phyloP scores from a whole-genome alignment of 1,284 basidiomycete genomes.

The Apiotrichum akiyoshidainum region DNA sequence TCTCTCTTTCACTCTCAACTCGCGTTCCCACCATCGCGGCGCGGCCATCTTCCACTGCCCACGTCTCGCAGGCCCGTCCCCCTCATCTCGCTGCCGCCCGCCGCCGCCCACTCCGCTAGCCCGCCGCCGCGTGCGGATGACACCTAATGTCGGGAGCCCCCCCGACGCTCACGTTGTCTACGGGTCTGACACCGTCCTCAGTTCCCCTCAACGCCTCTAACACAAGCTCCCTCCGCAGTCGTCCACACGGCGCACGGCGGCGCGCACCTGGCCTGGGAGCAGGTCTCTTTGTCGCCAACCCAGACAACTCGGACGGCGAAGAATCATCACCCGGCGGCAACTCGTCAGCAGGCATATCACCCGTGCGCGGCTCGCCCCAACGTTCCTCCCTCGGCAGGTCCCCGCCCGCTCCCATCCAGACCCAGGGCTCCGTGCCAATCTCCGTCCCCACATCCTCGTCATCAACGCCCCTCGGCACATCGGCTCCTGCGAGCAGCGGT shows the following conservation, averaged over 20 bases:
- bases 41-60: too few species aligned
- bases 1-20: too few species aligned
- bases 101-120: not conserved
- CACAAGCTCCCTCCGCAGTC: constrained; percentile 9
- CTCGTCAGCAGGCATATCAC: not conserved
- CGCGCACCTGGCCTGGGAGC: constrained; percentile 21
- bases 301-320: constrained; percentile 46
- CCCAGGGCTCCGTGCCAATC: not conserved
- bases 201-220: not conserved
- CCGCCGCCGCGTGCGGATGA: constrained; percentile 2
- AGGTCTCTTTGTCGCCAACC: constrained; percentile 43
- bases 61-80: not conserved
- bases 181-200: not conserved
- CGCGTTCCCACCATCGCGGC: too few species aligned
- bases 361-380: constrained; percentile 3
- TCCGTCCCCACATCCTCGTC: not conserved
- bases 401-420: not conserved
- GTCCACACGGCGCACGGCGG: constrained; percentile 37
- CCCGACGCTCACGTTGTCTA: constrained; percentile 2
- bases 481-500: not conserved
- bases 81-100: not conserved
- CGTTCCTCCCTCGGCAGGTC: not conserved
- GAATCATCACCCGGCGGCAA: constrained; percentile 6
- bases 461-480: not conserved
- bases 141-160: constrained; percentile 1